Conservation (phyloP, 2,329 filamentous ascomycete species). For the Ilyonectria destructans region DNA sequence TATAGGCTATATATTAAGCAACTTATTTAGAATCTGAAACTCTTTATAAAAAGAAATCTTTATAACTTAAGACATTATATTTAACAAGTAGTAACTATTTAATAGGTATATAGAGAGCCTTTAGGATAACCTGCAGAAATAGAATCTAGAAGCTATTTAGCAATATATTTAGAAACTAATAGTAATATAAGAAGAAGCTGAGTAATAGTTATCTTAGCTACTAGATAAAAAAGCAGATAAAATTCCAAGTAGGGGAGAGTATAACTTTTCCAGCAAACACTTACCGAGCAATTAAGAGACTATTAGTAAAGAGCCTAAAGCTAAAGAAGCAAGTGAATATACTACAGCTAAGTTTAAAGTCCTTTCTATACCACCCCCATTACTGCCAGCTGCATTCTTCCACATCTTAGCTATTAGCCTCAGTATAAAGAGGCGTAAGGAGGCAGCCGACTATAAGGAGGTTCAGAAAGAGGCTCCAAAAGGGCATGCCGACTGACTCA, state of each 20-base stretch:
- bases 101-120: not conserved
- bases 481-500: not conserved
- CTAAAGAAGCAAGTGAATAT: not conserved
- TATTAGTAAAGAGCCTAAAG: not conserved
- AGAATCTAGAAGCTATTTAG: not conserved
- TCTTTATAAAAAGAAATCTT: not conserved
- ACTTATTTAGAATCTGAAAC: not conserved
- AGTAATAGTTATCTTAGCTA: not conserved
- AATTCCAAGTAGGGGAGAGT: not conserved
- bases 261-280: not conserved
- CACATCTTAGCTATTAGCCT: not conserved
- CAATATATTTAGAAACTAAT: not conserved
- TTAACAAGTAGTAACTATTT: not conserved
- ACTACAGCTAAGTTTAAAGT: not conserved
- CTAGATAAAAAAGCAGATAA: not conserved
- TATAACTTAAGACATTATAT: not conserved
- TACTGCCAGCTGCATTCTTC: not conserved
- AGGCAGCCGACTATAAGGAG: not conserved
- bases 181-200: not conserved
- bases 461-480: not conserved
- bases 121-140: not conserved
- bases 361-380: not conserved
- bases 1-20: not conserved
- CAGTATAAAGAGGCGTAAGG: not conserved
- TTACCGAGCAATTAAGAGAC: not conserved